A percentile compares a stretch with the other conserved stretches of the same genome.
Evolutionary conservation across 192 early-diverging fungal species (phyloP).

Genomic region (Dissophora globulifera): DNA sequence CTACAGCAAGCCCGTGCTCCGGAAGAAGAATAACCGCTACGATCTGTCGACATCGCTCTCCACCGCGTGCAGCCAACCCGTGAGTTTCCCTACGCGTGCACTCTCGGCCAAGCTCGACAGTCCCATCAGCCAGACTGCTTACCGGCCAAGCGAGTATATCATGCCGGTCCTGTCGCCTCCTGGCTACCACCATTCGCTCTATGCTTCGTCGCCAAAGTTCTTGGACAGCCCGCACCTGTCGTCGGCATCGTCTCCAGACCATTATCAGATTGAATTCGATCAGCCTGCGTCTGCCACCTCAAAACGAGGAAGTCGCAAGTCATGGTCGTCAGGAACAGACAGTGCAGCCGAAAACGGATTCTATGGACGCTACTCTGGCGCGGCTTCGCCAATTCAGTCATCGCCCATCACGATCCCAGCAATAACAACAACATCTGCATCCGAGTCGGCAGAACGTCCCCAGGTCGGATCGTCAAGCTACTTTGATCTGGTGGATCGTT

Average conservation of each 20-base stretch:
- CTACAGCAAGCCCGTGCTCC: slow-evolving; percentile 19
- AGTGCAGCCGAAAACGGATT: background rate
- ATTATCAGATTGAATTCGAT: slow-evolving; percentile 38
- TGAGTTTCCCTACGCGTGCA: background rate
- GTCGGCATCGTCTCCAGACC: slow-evolving; percentile 41
- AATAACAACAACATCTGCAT: too few species aligned
- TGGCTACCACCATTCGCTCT: slow-evolving; percentile 40
- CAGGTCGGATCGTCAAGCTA: slow-evolving; percentile 60
- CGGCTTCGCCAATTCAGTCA: slow-evolving; percentile 5
- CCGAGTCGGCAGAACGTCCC: slow-evolving; percentile 24
- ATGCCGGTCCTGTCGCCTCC: slow-evolving; percentile 36
- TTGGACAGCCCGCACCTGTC: slow-evolving; percentile 18
- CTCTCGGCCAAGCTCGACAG: background rate
- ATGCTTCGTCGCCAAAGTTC: slow-evolving; percentile 50
- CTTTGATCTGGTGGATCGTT: slow-evolving; percentile 63
- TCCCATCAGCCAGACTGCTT: slow-evolving; percentile 22
- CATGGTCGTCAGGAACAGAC: too few species aligned
- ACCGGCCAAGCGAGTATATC: slow-evolving; percentile 53
- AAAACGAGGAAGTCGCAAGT: slow-evolving; percentile 11
- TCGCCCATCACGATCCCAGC: slow-evolving; percentile 54
- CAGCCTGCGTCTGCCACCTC: slow-evolving; percentile 1
- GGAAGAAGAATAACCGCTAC: slow-evolving; percentile 25
- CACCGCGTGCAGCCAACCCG: slow-evolving; percentile 27
- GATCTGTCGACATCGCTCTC: slow-evolving; percentile 28
- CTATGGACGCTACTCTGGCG: slow-evolving; percentile 9